Conservation (phyloP, 108 stramenopile genomes). For the Poteriospumella lacustris region DNA sequence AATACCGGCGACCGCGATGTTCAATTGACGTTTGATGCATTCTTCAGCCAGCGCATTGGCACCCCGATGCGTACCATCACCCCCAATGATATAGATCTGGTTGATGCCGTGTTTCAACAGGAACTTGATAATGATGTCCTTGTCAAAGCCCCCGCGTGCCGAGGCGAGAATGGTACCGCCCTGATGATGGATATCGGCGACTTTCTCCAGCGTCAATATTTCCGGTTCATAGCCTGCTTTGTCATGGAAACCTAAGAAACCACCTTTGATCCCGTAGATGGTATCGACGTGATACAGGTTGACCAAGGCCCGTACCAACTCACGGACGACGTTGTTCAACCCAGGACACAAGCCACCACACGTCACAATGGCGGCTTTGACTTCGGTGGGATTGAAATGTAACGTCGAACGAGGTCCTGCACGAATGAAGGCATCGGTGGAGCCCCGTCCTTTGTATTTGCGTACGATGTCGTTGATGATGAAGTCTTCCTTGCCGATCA, state of each 20-base stretch:
- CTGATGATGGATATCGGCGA: slow-evolving; percentile 81
- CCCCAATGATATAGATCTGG: slow-evolving; percentile 91
- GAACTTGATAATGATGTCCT: slow-evolving; percentile 70
- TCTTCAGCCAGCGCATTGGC: slow-evolving; percentile 72
- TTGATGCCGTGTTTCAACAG: slow-evolving; percentile 62
- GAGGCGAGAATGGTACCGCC: slow-evolving; percentile 86
- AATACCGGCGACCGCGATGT: slow-evolving; percentile 88
- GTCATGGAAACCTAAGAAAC: slow-evolving; percentile 75
- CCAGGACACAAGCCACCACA: slow-evolving; percentile 95
- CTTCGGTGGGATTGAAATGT: slow-evolving; percentile 79
- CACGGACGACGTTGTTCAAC: slow-evolving; percentile 89
- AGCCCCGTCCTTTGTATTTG: slow-evolving; percentile 51
- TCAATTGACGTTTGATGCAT: slow-evolving; percentile 49
- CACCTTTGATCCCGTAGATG: slow-evolving; percentile 66
- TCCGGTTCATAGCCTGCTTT: slow-evolving; percentile 46
- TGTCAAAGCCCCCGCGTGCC: slow-evolving; percentile 85
- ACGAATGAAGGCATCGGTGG: slow-evolving; percentile 66
- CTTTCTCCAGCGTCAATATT: slow-evolving; percentile 53
- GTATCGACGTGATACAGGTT: slow-evolving; percentile 76
- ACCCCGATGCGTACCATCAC: slow-evolving; percentile 95
- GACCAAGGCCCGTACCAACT: slow-evolving; percentile 71
- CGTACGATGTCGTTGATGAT: slow-evolving; percentile 74
- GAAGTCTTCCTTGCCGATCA: slow-evolving; percentile 54
- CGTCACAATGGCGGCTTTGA: slow-evolving; percentile 92
- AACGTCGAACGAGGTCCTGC: slow-evolving; percentile 73